These are phyloP conservation scores for Chloranthus sessilifolius DNA, from an alignment of 164 flowering plant species.

Conservation along the genomic window DNA sequence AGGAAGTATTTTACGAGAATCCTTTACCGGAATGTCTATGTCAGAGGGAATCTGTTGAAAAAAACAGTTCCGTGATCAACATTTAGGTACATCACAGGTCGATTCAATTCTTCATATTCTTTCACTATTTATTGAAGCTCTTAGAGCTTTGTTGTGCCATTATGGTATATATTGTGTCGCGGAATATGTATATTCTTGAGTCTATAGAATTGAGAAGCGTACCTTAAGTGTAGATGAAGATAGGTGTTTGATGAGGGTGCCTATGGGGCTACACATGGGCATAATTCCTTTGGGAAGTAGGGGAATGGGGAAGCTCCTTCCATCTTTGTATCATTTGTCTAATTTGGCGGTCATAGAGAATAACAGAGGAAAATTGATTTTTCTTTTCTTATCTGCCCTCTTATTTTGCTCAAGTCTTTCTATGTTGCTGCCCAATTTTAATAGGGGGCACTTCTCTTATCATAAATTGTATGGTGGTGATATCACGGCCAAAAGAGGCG, in stretches of 20 bases:
- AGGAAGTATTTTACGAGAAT: constrained; percentile 89
- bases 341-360: neutral
- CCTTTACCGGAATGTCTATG: constrained; percentile 96
- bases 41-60: constrained; percentile 20
- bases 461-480: too few species aligned
- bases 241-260: too few species aligned
- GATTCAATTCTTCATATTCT: neutral
- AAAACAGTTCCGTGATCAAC: neutral
- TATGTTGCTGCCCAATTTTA: too few species aligned
- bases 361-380: neutral
- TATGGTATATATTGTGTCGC: constrained; percentile 1
- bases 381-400: neutral
- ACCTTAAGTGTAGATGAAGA: constrained; percentile 7
- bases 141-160: constrained; percentile 4
- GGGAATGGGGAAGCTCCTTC: neutral
- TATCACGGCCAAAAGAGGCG: too few species aligned
- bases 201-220: neutral
- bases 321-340: constrained; percentile 9
- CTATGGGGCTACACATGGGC: too few species aligned
- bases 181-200: constrained; percentile 17
- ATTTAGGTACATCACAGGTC: neutral
- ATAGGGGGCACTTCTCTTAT: too few species aligned
- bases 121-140: constrained; percentile 1
- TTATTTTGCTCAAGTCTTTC: too few species aligned
- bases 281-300: too few species aligned